Percentiles rank a stretch among this genome's conserved stretches.
Evolutionary conservation across 495 filamentous ascomycete genomes (phyloP).

Genomic region (Neurospora sp.): DNA sequence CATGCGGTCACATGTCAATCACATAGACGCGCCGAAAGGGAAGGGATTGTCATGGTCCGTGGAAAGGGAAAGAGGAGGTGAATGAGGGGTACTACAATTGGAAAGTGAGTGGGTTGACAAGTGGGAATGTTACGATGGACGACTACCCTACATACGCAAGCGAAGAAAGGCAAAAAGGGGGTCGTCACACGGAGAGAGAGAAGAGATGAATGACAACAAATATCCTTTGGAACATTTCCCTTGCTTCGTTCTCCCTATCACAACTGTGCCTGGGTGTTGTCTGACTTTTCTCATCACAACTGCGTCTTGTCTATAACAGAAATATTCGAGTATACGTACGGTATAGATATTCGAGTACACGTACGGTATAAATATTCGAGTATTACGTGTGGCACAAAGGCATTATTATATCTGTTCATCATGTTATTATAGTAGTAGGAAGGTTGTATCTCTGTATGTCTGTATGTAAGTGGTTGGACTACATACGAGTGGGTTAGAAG

Average conservation of each 20-base stretch:
- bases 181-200: not conserved
- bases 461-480: not conserved
- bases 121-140: not conserved
- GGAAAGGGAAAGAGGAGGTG: not conserved
- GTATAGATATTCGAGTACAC: too few species aligned
- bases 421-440: not conserved
- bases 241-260: not conserved
- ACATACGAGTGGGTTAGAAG: not conserved
- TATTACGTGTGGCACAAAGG: not conserved
- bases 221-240: not conserved
- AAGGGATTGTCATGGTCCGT: not conserved
- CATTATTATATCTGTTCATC: not conserved
- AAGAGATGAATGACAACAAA: not conserved
- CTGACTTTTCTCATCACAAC: not conserved
- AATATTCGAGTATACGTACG: not conserved
- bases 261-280: not conserved
- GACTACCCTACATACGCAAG: not conserved
- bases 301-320: not conserved
- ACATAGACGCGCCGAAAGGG: not conserved
- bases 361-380: not conserved
- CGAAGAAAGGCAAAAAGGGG: not conserved
- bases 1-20: not conserved
- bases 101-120: not conserved
- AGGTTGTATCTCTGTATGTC: not conserved
- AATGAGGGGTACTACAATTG: not conserved